phyloP scores from a whole-genome alignment of 2,329 filamentous ascomycete species.

The Thermoascus crustaceus region DNA sequence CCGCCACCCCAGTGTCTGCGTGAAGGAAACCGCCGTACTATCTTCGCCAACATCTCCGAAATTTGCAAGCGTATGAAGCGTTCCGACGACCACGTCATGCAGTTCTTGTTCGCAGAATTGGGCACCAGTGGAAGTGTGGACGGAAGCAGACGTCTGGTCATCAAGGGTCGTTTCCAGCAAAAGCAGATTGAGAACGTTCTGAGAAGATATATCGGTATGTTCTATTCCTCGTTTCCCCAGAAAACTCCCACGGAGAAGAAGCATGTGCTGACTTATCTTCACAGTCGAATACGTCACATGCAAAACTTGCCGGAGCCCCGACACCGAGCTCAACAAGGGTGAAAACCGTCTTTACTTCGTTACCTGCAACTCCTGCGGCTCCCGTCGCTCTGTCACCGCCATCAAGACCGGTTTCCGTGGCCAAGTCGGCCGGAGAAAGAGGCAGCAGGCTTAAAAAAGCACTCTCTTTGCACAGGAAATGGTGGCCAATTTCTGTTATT shows the following conservation, averaged over 20 bases:
- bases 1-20: conserved; percentile 96
- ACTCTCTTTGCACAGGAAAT: conserved; percentile 6
- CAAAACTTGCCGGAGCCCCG: conserved; percentile 93
- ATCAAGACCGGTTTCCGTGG: conserved; percentile 99
- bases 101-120: conserved; percentile 96
- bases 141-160: conserved; percentile 84
- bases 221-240: not conserved
- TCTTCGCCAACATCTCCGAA: conserved; percentile 97
- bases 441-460: conserved; percentile 66
- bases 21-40: conserved; percentile 99
- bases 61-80: conserved; percentile 99
- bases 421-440: conserved; percentile 97
- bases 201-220: conserved; percentile 84
- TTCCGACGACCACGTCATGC: conserved; percentile 92
- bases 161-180: conserved; percentile 99
- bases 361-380: conserved; percentile 83
- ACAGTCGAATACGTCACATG: conserved; percentile 93
- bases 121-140: conserved; percentile 95
- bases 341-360: conserved; percentile 99
- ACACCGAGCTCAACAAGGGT: conserved; percentile 95
- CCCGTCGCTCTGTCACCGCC: conserved; percentile 79
- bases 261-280: conserved; percentile 3
- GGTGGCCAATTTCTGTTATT: conserved; percentile 3
- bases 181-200: conserved; percentile 98
- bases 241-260: not conserved